Percentiles rank a stretch among this genome's conserved stretches.
Conservation (phyloP, 176 grass and related monocot genomes). For the barley (Hordeum vulgare) region MorexV3_pseudomolecules_assembly NC_058519.1:618031861-618032360, state of each 20-base stretch:
- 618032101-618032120: no score
- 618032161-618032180: not conserved
- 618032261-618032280: constrained; percentile 13
- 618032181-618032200: not conserved
- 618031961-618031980: constrained; percentile 9
- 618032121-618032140: no score
- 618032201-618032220: no score
- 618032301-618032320: constrained; percentile 40
- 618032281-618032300: constrained; percentile 31
- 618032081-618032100: no score
- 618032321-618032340: constrained; percentile 2
- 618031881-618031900: not conserved
- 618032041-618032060: not conserved
- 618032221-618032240: not conserved
- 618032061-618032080: not conserved
- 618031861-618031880: not conserved
- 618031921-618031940: not conserved
- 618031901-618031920: not conserved
- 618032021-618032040: not conserved
- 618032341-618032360: constrained; percentile 34
- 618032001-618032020: constrained; percentile 34
- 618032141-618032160: not conserved
- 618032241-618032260: not conserved
- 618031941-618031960: not conserved
- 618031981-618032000: constrained; percentile 20